Evolutionary conservation across 139 green algal genomes (phyloP).

Genomic region (Zygnema cylindricum): DNA sequence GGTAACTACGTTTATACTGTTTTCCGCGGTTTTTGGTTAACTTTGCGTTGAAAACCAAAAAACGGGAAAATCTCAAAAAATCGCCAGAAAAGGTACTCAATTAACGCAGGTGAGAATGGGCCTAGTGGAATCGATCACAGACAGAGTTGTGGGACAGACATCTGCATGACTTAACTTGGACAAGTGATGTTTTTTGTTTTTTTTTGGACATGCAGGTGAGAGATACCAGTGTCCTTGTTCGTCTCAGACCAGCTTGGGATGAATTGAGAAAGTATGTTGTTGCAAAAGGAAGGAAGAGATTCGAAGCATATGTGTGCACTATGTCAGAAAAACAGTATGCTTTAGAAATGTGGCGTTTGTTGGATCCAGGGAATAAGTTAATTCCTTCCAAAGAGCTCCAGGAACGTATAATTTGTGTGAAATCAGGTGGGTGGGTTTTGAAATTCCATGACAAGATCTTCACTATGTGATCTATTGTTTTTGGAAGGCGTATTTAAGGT

Average conservation of each 20-base stretch:
- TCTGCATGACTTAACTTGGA: too few species aligned
- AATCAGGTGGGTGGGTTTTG: conserved; percentile 42
- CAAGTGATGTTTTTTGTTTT: too few species aligned
- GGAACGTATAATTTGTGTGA: conserved; percentile 47
- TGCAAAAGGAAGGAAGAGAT: conserved; percentile 52
- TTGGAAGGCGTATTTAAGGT: not conserved
- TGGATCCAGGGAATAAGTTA: conserved; percentile 54
- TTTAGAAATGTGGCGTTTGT: conserved; percentile 63
- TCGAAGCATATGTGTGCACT: conserved; percentile 64
- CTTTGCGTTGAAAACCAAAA: too few species aligned
- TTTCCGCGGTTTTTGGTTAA: too few species aligned
- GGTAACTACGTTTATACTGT: too few species aligned
- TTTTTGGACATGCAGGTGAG: conserved; percentile 44
- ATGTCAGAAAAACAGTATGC: conserved; percentile 63
- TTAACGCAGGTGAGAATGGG: too few species aligned
- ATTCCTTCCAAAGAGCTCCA: conserved; percentile 33
- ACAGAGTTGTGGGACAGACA: too few species aligned
- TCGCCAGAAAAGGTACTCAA: too few species aligned
- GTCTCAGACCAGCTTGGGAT: conserved; percentile 53
- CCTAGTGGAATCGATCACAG: too few species aligned
- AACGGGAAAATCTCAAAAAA: too few species aligned
- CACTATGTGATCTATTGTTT: not conserved
- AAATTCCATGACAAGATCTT: not conserved
- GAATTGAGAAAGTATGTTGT: conserved; percentile 49
- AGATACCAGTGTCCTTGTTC: conserved; percentile 57